Conservation (phyloP, 2,329 filamentous ascomycete species). For the Sclerotinia spermophila region DNA sequence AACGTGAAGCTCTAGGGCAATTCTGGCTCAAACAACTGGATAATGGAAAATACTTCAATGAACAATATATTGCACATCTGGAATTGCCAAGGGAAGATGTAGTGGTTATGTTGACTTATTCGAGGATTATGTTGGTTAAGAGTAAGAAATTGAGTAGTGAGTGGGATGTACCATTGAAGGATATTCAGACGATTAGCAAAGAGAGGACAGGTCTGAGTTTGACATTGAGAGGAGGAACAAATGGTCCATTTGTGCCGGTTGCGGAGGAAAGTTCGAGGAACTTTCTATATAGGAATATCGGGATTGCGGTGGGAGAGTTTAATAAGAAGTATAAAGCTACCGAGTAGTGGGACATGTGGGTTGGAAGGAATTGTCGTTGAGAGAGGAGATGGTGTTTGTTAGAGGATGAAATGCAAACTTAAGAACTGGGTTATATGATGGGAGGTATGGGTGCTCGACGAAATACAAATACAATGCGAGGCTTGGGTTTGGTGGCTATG, state of each 20-base stretch:
- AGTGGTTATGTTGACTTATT: slow-evolving; percentile 84
- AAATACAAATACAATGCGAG: neutral
- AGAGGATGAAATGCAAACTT: neutral
- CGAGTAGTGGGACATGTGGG: slow-evolving; percentile 35
- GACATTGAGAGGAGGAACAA: slow-evolving; percentile 81
- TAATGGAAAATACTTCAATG: slow-evolving; percentile 96
- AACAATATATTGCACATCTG: slow-evolving; percentile 93
- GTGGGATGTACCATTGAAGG: slow-evolving; percentile 95
- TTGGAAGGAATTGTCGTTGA: neutral
- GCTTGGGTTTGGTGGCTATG: neutral
- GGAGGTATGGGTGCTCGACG: slow-evolving; percentile 1
- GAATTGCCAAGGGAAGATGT: slow-evolving; percentile 87
- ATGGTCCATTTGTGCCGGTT: slow-evolving; percentile 92
- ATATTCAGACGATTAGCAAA: slow-evolving; percentile 95
- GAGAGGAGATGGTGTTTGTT: slow-evolving; percentile 34
- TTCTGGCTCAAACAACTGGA: slow-evolving; percentile 99
- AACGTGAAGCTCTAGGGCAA: slow-evolving; percentile 92
- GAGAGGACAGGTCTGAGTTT: slow-evolving; percentile 92
- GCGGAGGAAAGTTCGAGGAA: slow-evolving; percentile 73
- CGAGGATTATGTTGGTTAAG: slow-evolving; percentile 83
- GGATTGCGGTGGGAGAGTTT: slow-evolving; percentile 63
- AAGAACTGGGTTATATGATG: neutral
- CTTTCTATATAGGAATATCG: slow-evolving; percentile 63
- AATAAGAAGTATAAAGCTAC: slow-evolving; percentile 52
- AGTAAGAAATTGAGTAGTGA: slow-evolving; percentile 82